A percentile compares a stretch with the other conserved stretches of the same genome.
phyloP scores from a whole-genome alignment of 768 basidiomycete genomes.

The Collybia nuda region DNA sequence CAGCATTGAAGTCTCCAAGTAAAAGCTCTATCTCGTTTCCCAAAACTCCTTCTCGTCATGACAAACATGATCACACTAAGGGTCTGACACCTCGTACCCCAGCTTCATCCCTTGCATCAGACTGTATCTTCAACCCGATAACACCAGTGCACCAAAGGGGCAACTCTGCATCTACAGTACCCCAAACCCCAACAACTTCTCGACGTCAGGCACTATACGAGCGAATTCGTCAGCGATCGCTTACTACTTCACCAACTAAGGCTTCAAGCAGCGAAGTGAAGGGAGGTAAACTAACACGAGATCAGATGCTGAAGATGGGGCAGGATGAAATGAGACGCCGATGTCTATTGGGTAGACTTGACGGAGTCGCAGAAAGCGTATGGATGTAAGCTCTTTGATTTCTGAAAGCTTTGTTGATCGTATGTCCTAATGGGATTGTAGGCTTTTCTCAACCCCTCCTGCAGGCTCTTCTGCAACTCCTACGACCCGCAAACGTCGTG shows the following conservation, averaged over 20 bases:
- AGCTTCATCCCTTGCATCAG: slow-evolving; percentile 29
- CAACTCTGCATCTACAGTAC: slow-evolving; percentile 49
- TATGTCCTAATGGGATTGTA: slow-evolving; percentile 20
- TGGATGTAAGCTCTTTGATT: slow-evolving; percentile 68
- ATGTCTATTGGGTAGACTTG: slow-evolving; percentile 74
- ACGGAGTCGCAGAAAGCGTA: slow-evolving; percentile 81
- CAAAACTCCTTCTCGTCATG: slow-evolving; percentile 61
- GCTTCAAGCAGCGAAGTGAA: slow-evolving; percentile 35
- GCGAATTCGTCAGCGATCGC: slow-evolving; percentile 71
- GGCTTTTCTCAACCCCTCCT: slow-evolving; percentile 72
- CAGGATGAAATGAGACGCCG: slow-evolving; percentile 80
- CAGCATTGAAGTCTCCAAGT: slow-evolving; percentile 36
- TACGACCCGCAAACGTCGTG: slow-evolving; percentile 66
- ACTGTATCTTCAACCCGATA: slow-evolving; percentile 45
- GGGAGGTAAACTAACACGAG: slow-evolving; percentile 54
- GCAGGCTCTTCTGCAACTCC: slow-evolving; percentile 49
- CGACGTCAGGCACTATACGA: slow-evolving; percentile 81
- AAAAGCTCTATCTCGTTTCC: slow-evolving; percentile 56
- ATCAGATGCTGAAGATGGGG: slow-evolving; percentile 67
- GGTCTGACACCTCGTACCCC: slow-evolving; percentile 50
- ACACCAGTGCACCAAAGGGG: slow-evolving; percentile 71
- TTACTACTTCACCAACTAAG: slow-evolving; percentile 69
- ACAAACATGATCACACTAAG: slow-evolving; percentile 36
- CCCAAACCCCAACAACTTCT: slow-evolving; percentile 71
- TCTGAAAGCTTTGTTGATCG: background rate